Base-by-base conservation (phyloP, 164 flowering plant genomes). In the Umbellularia californica region DNA sequence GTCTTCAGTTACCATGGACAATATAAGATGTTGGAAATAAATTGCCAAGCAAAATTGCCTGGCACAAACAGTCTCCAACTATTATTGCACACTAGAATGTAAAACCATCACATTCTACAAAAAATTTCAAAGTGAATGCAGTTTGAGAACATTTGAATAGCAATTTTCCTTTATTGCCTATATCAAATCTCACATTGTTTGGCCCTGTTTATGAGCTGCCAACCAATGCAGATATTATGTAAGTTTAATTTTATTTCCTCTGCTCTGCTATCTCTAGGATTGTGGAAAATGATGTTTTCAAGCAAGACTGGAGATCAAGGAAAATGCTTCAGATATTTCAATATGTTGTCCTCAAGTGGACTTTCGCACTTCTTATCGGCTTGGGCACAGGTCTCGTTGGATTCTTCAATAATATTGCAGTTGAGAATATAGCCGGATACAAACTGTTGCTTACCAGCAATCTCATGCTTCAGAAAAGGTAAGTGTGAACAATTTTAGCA, bases 231-330 rank as follows among this genome's bases (percentile, higher is more conserved):
- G 47, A 41, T 41, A 41, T 41, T 0, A 41, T 41, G 47, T 41
- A 41, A 41, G 10, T 41, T 41, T 41, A 41, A 41, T 41, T 41
- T 41, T 41, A 55, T 51, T 19, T 52, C 30, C 22, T 51, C 62
- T 67, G 33, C 17, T 50, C 27, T 20, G 58, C 58, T 71, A 69
- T 51, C 81, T 81, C 68, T 83, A 95, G 98, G 88, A 91, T 95
- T 68, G 58, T 87, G 30, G 98, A 95, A 79, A 95, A 93, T 82
- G 97, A 91, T 55, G 77, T 93, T 50, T 89, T 95, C 74, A 91
- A 95, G 87, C 93, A 95, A 80, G 97, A 93, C 50, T 93, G 97
- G 98, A 87, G 97, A 76, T 87, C 92, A 14, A 86, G 98, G 79
- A 88, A 76, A 27, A 88, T 82, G 82, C 69, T 77, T 72, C 84